Conservation (phyloP, 805 yeast species). For the Myxozyma geophila region DNA sequence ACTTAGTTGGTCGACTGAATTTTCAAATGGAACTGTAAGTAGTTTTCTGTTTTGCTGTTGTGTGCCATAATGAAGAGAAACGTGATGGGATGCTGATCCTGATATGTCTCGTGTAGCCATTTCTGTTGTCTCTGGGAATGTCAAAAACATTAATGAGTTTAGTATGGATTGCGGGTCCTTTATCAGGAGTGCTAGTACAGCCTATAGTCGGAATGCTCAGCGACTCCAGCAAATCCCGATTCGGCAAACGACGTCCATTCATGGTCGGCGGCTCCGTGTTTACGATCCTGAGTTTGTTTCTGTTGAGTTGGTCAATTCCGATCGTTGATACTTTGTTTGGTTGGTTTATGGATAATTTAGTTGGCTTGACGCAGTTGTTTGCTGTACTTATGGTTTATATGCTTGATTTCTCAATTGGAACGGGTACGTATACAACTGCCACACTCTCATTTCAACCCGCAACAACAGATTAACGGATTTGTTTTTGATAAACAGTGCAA, state of each 20-base stretch:
- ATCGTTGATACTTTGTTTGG: constrained; percentile 46
- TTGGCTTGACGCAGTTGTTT: constrained; percentile 46
- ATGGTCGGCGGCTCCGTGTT: constrained; percentile 59
- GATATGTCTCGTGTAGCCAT: constrained; percentile 46
- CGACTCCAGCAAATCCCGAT: constrained; percentile 53
- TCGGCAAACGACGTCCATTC: constrained; percentile 63
- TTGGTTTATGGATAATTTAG: constrained; percentile 50
- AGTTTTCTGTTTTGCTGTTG: not conserved
- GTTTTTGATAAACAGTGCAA: constrained; percentile 52
- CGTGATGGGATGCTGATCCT: not conserved
- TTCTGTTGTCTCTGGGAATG: constrained; percentile 62
- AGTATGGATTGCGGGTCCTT: constrained; percentile 71
- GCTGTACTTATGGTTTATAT: constrained; percentile 60
- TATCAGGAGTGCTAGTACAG: constrained; percentile 66
- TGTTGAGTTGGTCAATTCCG: constrained; percentile 53
- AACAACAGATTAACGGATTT: not conserved
- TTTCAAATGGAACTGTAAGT: constrained; percentile 57
- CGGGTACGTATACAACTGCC: constrained; percentile 18
- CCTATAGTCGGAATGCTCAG: constrained; percentile 65
- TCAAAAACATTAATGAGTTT: constrained; percentile 60
- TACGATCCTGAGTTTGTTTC: constrained; percentile 53
- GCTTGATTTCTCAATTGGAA: constrained; percentile 58
- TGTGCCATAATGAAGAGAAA: not conserved
- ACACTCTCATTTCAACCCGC: not conserved
- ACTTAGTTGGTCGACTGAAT: constrained; percentile 68